Percentiles rank a stretch among this genome's conserved stretches.
Evolutionary conservation across 495 filamentous ascomycete genomes (phyloP).

Genomic region (Penicillium malachiteum): DNA sequence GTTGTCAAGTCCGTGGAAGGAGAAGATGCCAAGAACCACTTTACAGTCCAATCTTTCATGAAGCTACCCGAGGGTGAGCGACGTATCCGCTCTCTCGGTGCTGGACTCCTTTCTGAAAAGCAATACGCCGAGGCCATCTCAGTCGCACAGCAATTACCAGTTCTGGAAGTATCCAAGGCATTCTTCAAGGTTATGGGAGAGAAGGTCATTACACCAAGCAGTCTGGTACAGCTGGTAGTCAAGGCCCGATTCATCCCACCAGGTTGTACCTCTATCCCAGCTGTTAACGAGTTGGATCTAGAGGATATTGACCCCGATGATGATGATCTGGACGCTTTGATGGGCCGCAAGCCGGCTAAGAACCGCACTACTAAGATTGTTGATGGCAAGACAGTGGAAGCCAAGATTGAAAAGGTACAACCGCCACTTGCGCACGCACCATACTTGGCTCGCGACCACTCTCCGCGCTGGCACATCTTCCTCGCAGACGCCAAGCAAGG

Average conservation of each 20-base stretch:
- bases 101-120: constrained; percentile 67
- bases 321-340: constrained; percentile 83
- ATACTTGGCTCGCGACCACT: constrained; percentile 83
- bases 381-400: constrained; percentile 51
- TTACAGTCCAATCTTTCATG: constrained; percentile 87
- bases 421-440: constrained; percentile 86
- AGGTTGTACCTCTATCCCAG: constrained; percentile 68
- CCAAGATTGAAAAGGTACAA: constrained; percentile 59
- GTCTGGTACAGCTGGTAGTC: constrained; percentile 87
- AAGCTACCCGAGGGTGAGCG: constrained; percentile 70
- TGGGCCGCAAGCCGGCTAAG: constrained; percentile 69
- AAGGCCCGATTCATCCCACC: constrained; percentile 95
- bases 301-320: constrained; percentile 92
- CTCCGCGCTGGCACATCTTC: constrained; percentile 90
- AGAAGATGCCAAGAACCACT: constrained; percentile 65
- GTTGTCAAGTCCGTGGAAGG: constrained; percentile 76
- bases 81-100: constrained; percentile 63
- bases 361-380: constrained; percentile 56
- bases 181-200: constrained; percentile 99
- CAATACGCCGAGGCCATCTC: constrained; percentile 74
- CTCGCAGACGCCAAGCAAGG: constrained; percentile 89
- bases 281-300: constrained; percentile 72
- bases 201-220: constrained; percentile 86
- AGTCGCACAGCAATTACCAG: constrained; percentile 79
- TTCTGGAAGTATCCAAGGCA: constrained; percentile 81